phyloP scores from a whole-genome alignment of 2,329 filamentous ascomycete species.

The Aureobasidium sp. region DNA sequence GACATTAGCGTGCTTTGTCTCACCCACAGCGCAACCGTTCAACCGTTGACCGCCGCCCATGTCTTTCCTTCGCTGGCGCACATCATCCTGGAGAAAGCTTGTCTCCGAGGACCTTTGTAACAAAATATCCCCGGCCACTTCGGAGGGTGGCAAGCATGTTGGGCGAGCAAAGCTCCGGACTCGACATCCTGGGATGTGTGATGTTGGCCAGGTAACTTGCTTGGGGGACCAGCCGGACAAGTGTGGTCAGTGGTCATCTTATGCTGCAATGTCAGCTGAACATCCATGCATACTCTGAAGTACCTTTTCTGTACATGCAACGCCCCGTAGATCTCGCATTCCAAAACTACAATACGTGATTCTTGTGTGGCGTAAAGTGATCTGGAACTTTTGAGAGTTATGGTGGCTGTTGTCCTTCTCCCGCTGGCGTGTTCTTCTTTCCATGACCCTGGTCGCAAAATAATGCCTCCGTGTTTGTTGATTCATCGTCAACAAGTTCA shows the following conservation, averaged over 20 bases:
- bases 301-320: not conserved
- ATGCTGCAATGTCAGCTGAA: not conserved
- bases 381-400: not conserved
- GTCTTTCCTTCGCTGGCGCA: too few relatives aligned
- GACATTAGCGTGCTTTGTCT: not conserved
- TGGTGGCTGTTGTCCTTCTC: slow-evolving; percentile 1
- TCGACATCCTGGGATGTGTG: too few relatives aligned
- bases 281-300: not conserved
- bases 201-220: too few relatives aligned
- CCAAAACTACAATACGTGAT: not conserved
- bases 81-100: not conserved
- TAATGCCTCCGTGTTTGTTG: not conserved
- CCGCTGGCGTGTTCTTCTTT: not conserved
- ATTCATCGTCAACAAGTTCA: not conserved
- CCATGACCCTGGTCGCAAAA: not conserved
- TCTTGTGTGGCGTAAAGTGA: slow-evolving; percentile 6
- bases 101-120: not conserved
- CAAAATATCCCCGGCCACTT: not conserved
- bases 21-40: slow-evolving; percentile 7
- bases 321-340: slow-evolving; percentile 9
- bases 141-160: not conserved
- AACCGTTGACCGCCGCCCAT: not conserved
- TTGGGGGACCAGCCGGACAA: too few relatives aligned
- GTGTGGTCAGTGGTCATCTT: too few relatives aligned
- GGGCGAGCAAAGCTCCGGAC: not conserved